Evolutionary conservation across 208 protist genomes (phyloP), one percentile per base, ranked within the genome.

Genomic region (Crithidia thermophila): DNA sequence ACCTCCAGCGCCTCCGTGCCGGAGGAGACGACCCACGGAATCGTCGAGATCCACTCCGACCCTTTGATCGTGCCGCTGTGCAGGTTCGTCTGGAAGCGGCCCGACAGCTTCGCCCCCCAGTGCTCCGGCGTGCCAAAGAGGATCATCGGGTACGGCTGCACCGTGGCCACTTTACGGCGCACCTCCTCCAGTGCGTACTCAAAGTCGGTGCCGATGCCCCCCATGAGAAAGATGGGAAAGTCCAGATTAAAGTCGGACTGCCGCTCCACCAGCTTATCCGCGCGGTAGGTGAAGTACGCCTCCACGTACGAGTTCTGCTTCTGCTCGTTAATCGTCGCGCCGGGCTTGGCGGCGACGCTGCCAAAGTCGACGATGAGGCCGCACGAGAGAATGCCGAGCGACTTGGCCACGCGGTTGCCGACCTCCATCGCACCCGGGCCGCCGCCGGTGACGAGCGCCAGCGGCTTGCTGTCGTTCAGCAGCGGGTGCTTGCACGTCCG

Each of bases 121-220:
- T 97, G 79, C 49, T 91, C 77, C 6, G 67, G 25, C 13, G 88
- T 72, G 34, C 94, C 94, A 45, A 98, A 97, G 39, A 98, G 79
- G 53, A 98, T 81, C 50, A 98, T 79, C 4, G 94, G 94, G 58
- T 89, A 68, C 13, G 89, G 67, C 30, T 87, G 69, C n/a, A 88
- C 82, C 36, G 94, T 89, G 34, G 88, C 91, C 27, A 98, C 94
- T 75, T 98, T 98, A 40, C 94, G 90, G 36, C 92, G 90, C 42
- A 98, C 94, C 87, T 98, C 91, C 69, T 98, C 94, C 33, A 98
- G 83, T 20, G 91, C 82, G 73, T 95, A 97, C 86, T 98, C 94
- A 79, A 98, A 98, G 67, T 98, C 94, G 6, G 94, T 98, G 34
- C 94, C 94, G 49, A 98, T 94, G 58, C 94, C 94, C 53, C 94